These are phyloP conservation scores for Solanum habrochaites DNA, from an alignment of 257 asterid genomes.

Conservation along the genomic window DNA sequence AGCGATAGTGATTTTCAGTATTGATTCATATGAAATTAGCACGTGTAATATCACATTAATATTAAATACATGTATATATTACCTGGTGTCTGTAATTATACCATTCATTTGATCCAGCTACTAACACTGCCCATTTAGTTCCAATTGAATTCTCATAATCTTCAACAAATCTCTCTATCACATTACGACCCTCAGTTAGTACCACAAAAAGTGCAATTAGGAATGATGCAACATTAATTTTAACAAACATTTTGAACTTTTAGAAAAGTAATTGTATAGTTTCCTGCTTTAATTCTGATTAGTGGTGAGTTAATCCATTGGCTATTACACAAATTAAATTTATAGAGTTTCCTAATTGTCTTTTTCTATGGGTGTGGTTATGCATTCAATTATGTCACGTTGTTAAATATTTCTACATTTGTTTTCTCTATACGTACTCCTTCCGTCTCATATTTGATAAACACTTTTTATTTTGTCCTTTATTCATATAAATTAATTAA, in stretches of 20 bases:
- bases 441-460: not conserved
- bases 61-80: not conserved
- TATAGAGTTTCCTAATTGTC: not conserved
- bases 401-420: not conserved
- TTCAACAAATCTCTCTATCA: conserved; percentile 23
- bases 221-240: conserved; percentile 9
- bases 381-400: not conserved
- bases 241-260: conserved; percentile 17
- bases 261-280: not conserved
- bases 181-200: conserved; percentile 27
- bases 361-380: not conserved
- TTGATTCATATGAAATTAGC: not conserved
- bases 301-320: not conserved
- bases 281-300: not conserved
- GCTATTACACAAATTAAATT: not conserved
- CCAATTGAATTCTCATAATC: conserved; percentile 44
- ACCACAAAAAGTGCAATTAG: conserved; percentile 36
- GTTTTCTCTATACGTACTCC: not conserved
- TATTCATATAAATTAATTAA: no score
- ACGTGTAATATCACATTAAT: not conserved
- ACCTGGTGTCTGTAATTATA: conserved; percentile 96
- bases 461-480: not conserved
- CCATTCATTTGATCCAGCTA: conserved; percentile 80
- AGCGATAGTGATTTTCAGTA: not conserved
- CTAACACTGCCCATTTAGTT: conserved; percentile 77